Evolutionary conservation across 148 eudicot species (phyloP).

Genomic region (Bassia scoparia): DNA sequence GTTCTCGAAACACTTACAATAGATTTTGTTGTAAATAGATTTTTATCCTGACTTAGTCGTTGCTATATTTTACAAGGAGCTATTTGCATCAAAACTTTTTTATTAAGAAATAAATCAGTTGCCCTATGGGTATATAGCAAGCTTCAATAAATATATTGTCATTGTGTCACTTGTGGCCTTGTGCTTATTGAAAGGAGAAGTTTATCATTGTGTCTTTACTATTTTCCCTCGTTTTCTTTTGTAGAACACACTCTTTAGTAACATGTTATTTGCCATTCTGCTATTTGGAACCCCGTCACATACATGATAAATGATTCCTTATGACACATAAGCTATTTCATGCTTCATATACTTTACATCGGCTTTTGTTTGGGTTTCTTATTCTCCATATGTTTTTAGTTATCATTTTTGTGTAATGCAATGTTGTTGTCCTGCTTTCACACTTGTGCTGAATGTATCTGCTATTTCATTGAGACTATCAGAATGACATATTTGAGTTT

Average conservation of each 20-base stretch:
- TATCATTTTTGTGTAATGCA: neutral
- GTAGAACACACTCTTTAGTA: neutral
- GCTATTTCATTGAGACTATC: neutral
- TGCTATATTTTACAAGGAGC: too few relatives aligned
- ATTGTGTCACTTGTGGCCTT: too few relatives aligned
- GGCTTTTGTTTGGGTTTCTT: neutral
- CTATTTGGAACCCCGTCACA: neutral
- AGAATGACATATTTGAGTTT: constrained; percentile 4
- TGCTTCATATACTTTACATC: neutral
- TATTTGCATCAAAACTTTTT: too few relatives aligned
- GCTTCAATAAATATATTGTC: too few relatives aligned
- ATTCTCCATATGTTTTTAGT: neutral
- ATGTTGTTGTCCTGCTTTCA: neutral
- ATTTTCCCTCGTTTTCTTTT: neutral
- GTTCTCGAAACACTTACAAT: too few relatives aligned
- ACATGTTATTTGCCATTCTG: neutral
- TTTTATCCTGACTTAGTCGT: too few relatives aligned
- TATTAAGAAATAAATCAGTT: too few relatives aligned
- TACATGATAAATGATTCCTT: neutral
- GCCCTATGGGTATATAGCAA: too few relatives aligned
- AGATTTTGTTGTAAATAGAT: too few relatives aligned
- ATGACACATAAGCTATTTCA: neutral
- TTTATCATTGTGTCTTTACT: too few relatives aligned
- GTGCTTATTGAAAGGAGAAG: too few relatives aligned
- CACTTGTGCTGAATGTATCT: neutral